phyloP scores from a whole-genome alignment of 202 grass and related monocot genomes.

The Miscanthus sacchariflorus region DNA sequence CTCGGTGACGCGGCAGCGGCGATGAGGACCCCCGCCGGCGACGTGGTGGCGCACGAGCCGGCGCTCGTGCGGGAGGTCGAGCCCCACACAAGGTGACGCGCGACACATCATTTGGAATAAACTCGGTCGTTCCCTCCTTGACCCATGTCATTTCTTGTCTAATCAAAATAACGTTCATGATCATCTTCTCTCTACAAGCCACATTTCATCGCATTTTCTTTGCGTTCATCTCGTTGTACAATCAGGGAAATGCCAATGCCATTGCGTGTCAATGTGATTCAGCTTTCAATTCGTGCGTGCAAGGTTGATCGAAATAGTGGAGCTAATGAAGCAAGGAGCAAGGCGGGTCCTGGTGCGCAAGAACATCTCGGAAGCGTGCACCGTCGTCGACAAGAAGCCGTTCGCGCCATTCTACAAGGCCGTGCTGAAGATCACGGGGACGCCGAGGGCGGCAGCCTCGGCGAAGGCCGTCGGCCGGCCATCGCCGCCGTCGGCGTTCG shows the following conservation, averaged over 20 bases:
- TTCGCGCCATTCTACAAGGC: constrained; percentile 60
- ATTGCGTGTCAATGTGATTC: neutral
- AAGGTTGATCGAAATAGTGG: constrained; percentile 70
- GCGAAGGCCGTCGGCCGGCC: neutral
- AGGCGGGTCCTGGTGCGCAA: constrained; percentile 60
- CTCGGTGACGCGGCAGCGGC: constrained; percentile 10
- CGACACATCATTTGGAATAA: no score
- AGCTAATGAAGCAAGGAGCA: constrained; percentile 71
- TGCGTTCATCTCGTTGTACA: neutral
- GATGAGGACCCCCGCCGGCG: constrained; percentile 55
- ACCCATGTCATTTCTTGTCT: neutral
- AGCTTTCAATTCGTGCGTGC: neutral
- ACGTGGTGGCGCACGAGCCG: constrained; percentile 59
- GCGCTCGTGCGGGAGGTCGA: constrained; percentile 60
- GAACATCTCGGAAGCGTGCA: constrained; percentile 42
- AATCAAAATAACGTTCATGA: neutral
- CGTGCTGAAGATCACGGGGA: constrained; percentile 51
- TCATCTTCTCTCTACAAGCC: neutral
- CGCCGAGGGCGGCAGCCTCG: neutral
- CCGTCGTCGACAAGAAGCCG: constrained; percentile 53
- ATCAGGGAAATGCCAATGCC: neutral
- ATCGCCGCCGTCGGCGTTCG: constrained; percentile 12
- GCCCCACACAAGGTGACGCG: constrained; percentile 50
- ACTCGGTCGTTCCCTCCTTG: neutral
- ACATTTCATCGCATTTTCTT: neutral